phyloP scores from a whole-genome alignment of 768 basidiomycete species.

The Tylopilus intermedius region DNA sequence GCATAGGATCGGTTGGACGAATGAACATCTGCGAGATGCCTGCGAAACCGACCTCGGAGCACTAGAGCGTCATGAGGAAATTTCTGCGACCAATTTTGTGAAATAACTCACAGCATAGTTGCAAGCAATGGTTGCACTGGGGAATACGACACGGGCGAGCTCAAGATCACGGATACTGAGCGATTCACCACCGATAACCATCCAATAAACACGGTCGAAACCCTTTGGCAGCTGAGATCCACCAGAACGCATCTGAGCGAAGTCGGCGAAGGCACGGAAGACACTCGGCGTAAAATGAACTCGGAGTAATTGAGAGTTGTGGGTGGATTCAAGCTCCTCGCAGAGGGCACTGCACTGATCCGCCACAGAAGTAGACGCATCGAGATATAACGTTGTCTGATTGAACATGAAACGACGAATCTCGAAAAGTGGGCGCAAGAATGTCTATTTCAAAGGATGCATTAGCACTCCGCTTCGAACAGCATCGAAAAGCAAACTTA shows the following conservation, averaged over 20 bases:
- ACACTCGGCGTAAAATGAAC: slow-evolving; percentile 28
- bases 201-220: slow-evolving; percentile 29
- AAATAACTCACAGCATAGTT: slow-evolving; percentile 26
- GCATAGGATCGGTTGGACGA: slow-evolving; percentile 22
- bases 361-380: slow-evolving; percentile 24
- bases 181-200: slow-evolving; percentile 31
- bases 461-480: background rate
- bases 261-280: slow-evolving; percentile 29
- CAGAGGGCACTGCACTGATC: slow-evolving; percentile 24
- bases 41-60: slow-evolving; percentile 30
- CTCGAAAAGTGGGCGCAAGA: slow-evolving; percentile 29
- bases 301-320: slow-evolving; percentile 23
- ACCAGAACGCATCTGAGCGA: slow-evolving; percentile 19
- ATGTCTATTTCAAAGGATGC: slow-evolving; percentile 15
- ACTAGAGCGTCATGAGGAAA: slow-evolving; percentile 12
- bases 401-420: slow-evolving; percentile 32
- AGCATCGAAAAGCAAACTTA: slow-evolving; percentile 3
- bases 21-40: slow-evolving; percentile 30
- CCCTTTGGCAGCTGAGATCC: slow-evolving; percentile 16
- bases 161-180: slow-evolving; percentile 24
- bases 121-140: slow-evolving; percentile 26
- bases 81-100: too few relatives aligned
- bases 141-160: slow-evolving; percentile 23
- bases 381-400: slow-evolving; percentile 29
- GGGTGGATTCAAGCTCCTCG: slow-evolving; percentile 23